phyloP scores from a whole-genome alignment of 2,329 filamentous ascomycete species.

The Cercospora janseana region DNA sequence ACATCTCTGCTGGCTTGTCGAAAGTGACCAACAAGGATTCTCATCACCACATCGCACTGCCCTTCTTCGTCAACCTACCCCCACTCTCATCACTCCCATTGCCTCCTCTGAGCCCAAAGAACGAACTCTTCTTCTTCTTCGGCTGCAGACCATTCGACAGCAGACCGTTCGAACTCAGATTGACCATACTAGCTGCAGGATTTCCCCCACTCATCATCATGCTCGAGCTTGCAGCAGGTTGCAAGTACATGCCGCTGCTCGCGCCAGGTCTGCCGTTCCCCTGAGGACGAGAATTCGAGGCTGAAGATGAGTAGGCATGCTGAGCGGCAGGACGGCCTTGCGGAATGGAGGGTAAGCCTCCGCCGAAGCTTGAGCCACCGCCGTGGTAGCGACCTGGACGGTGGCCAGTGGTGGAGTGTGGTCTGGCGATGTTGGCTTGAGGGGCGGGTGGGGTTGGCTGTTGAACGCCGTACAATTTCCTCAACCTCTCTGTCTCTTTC shows the following conservation, averaged over 20 bases:
- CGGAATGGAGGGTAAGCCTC: slow-evolving; percentile 20
- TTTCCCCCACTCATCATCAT: slow-evolving; percentile 38
- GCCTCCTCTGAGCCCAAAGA: slow-evolving; percentile 39
- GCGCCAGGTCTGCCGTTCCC: slow-evolving; percentile 20
- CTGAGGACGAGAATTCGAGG: slow-evolving; percentile 13
- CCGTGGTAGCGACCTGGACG: slow-evolving; percentile 17
- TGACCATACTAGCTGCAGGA: slow-evolving; percentile 21
- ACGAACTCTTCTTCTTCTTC: slow-evolving; percentile 40
- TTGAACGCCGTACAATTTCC: slow-evolving; percentile 63
- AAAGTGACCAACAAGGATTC: too few relatives aligned
- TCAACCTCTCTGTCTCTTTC: slow-evolving; percentile 73
- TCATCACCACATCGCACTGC: slow-evolving; percentile 44
- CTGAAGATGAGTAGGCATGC: not conserved
- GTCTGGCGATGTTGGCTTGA: slow-evolving; percentile 15
- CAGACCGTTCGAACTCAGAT: slow-evolving; percentile 7
- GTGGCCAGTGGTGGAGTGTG: slow-evolving; percentile 4
- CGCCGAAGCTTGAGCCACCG: not conserved
- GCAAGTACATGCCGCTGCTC: slow-evolving; percentile 33
- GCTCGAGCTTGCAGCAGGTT: slow-evolving; percentile 33
- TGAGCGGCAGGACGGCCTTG: slow-evolving; percentile 19
- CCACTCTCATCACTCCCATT: slow-evolving; percentile 28
- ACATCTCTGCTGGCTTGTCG: not conserved
- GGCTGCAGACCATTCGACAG: slow-evolving; percentile 18
- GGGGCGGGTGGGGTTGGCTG: slow-evolving; percentile 14
- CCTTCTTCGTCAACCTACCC: slow-evolving; percentile 44